phyloP scores from a whole-genome alignment of 345 rosid species.

The Erodium maritimum region DNA sequence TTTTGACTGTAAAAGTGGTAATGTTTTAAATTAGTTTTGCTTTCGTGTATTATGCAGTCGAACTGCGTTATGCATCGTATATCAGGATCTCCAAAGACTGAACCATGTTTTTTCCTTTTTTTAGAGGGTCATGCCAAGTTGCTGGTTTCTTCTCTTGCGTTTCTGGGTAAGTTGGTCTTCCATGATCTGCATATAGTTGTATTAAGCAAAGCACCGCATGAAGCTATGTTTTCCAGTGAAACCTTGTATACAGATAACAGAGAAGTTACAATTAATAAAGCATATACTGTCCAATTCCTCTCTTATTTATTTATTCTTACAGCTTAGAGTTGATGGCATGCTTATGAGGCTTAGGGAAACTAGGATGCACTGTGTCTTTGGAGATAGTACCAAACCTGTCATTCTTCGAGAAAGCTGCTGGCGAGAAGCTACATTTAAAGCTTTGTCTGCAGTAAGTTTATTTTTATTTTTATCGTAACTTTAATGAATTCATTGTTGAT shows the following conservation, averaged over 20 bases:
- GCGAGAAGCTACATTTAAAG: constrained; percentile 76
- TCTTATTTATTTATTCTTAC: constrained; percentile 12
- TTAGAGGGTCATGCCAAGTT: constrained; percentile 93
- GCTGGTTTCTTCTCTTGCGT: constrained; percentile 93
- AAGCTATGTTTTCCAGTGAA: background rate
- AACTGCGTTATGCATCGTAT: background rate
- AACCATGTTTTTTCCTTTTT: constrained; percentile 9
- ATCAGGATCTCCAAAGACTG: constrained; percentile 6
- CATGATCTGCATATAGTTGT: background rate
- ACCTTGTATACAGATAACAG: background rate
- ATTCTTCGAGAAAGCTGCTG: constrained; percentile 86
- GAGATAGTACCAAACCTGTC: constrained; percentile 29
- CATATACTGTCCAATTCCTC: background rate
- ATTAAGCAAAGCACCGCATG: background rate
- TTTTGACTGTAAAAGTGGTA: constrained; percentile 94
- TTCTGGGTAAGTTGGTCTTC: constrained; percentile 77
- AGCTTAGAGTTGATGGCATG: constrained; percentile 98
- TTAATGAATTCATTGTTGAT: background rate
- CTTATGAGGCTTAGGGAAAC: constrained; percentile 95
- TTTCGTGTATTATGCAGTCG: constrained; percentile 1
- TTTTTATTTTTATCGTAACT: background rate
- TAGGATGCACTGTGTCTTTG: constrained; percentile 62
- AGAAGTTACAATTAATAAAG: no score
- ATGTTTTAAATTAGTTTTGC: constrained; percentile 3
- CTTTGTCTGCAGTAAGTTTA: constrained; percentile 58